phyloP scores from a whole-genome alignment of 257 asterid genomes.

The Lithospermum erythrorhizon region DNA sequence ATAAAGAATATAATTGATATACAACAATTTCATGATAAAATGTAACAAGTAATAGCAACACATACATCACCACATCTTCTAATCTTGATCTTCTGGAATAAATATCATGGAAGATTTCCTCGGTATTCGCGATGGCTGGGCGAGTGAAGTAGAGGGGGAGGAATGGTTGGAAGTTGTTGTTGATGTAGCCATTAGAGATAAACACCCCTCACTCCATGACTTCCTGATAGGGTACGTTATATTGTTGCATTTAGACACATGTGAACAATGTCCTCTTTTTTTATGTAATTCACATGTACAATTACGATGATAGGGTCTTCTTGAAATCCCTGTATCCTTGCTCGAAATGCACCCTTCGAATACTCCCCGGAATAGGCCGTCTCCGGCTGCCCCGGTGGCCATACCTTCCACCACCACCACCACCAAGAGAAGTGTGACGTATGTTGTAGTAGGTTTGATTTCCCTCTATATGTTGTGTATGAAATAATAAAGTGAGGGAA shows the following conservation, averaged over 20 bases:
- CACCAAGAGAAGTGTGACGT: too few species aligned
- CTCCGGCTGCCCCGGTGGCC: slow-evolving; percentile 59
- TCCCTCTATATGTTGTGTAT: too few species aligned
- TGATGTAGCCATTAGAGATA: slow-evolving; percentile 24
- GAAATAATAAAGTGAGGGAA: too few species aligned
- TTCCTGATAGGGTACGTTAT: slow-evolving; percentile 44
- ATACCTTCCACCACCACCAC: slow-evolving; percentile 11
- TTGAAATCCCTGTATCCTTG: slow-evolving; percentile 35
- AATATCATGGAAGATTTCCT: slow-evolving; percentile 28
- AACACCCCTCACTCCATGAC: slow-evolving; percentile 54
- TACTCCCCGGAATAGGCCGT: slow-evolving; percentile 34
- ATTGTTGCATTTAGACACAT: slow-evolving; percentile 20
- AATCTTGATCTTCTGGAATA: slow-evolving; percentile 18
- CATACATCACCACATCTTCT: neutral
- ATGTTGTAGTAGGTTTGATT: too few species aligned
- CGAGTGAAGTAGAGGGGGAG: slow-evolving; percentile 26
- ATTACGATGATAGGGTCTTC: slow-evolving; percentile 63
- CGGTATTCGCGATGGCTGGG: slow-evolving; percentile 18
- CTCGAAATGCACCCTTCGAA: slow-evolving; percentile 52
- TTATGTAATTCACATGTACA: slow-evolving; percentile 62
- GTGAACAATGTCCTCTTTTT: slow-evolving; percentile 33
- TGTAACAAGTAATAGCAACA: neutral
- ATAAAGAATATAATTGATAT: too few species aligned
- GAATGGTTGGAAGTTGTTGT: slow-evolving; percentile 22
- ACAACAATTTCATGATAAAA: neutral